A percentile compares a stretch with the other conserved stretches of the same genome.
Conservation (phyloP, 768 basidiomycete genomes). For the Clitopilus hobsonii region DNA sequence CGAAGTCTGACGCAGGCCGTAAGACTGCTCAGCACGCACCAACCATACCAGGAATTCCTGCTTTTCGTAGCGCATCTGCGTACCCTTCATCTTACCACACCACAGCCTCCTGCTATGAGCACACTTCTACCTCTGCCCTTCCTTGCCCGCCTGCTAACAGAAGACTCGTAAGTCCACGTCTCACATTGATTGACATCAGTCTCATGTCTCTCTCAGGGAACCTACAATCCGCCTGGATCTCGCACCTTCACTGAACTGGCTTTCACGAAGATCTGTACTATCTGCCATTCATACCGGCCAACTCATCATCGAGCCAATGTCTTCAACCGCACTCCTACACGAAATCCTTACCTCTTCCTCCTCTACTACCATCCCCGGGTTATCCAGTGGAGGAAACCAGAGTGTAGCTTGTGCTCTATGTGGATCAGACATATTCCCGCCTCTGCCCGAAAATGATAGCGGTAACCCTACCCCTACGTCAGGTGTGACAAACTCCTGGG, state of each 20-base stretch:
- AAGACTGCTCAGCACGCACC: constrained; percentile 60
- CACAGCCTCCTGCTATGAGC: constrained; percentile 61
- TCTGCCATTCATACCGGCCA: constrained; percentile 85
- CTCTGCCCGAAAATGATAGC: constrained; percentile 16
- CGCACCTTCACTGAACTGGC: constrained; percentile 92
- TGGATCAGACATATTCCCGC: constrained; percentile 51
- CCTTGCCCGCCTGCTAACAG: constrained; percentile 64
- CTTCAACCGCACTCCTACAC: constrained; percentile 53
- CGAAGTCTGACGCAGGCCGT: constrained; percentile 24
- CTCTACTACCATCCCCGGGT: constrained; percentile 40
- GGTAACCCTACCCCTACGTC: constrained; percentile 30
- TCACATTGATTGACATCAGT: constrained; percentile 8
- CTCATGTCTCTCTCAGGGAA: constrained; percentile 49
- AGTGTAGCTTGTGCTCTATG: constrained; percentile 79
- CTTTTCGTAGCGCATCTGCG: constrained; percentile 76
- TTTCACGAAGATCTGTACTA: constrained; percentile 81
- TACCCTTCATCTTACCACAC: constrained; percentile 55
- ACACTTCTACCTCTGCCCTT: constrained; percentile 78
- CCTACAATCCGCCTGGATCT: constrained; percentile 89
- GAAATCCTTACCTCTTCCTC: constrained; percentile 35
- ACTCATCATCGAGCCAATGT: constrained; percentile 83
- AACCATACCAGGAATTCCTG: constrained; percentile 78
- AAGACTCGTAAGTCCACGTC: constrained; percentile 73
- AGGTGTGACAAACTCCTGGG: constrained; percentile 40
- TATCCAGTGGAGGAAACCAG: constrained; percentile 30